Conservation (phyloP, 129 eudicot genomes). For the Pseudognaphalium luteoalbum region DNA sequence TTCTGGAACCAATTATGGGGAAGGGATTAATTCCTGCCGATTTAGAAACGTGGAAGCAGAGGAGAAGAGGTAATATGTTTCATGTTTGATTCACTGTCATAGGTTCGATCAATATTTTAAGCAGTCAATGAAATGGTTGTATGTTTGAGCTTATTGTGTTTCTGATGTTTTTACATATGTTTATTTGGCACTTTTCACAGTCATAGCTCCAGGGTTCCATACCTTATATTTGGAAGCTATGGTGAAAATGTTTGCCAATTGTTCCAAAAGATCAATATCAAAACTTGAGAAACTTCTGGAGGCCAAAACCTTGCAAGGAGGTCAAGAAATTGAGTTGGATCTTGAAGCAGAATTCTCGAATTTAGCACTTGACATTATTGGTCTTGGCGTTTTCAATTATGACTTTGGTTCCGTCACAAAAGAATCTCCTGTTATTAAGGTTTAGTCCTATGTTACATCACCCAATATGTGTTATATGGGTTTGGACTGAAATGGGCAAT, state of each 20-base stretch:
- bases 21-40: constrained; percentile 99
- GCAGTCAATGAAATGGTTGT: background rate
- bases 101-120: background rate
- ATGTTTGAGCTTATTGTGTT: background rate
- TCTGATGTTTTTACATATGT: background rate
- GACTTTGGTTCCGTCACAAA: constrained; percentile 98
- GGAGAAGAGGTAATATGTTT: constrained; percentile 80
- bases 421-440: constrained; percentile 99
- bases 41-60: constrained; percentile 90
- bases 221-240: constrained; percentile 89
- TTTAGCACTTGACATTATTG: constrained; percentile 95
- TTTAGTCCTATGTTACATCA: constrained; percentile 16
- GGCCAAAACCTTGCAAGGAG: constrained; percentile 47
- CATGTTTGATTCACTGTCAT: background rate
- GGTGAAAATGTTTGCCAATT: constrained; percentile 73
- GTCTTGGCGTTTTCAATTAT: constrained; percentile 94
- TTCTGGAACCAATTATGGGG: constrained; percentile 98
- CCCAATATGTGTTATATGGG: background rate
- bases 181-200: constrained; percentile 44
- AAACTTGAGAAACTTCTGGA: constrained; percentile 83
- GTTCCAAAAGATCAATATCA: constrained; percentile 65
- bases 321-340: constrained; percentile 66
- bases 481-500: background rate
- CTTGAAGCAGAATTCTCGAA: constrained; percentile 97
- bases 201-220: constrained; percentile 97